Evolutionary conservation across 768 basidiomycete species (phyloP).

Genomic region (Mrakia hoshinonis): DNA sequence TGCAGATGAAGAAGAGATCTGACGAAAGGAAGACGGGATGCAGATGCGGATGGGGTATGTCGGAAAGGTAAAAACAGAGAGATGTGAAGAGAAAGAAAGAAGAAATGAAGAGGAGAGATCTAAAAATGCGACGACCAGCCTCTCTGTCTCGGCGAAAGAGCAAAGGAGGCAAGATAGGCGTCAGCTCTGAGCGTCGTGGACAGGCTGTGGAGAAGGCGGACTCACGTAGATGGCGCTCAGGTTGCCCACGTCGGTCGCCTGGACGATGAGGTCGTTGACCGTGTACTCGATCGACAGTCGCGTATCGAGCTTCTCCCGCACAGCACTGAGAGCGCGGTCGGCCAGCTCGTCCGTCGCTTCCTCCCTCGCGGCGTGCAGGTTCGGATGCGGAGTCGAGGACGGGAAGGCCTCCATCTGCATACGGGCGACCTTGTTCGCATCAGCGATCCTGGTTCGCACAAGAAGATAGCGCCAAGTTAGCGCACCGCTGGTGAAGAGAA

Average conservation of each 20-base stretch:
- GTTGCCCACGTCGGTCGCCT: constrained; percentile 57
- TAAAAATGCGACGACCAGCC: too few species aligned
- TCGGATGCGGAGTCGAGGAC: neutral
- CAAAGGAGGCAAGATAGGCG: too few species aligned
- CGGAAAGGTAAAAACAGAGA: too few species aligned
- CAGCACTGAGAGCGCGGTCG: constrained; percentile 73
- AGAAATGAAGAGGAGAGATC: too few species aligned
- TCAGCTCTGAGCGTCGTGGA: too few species aligned
- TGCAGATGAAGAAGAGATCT: too few species aligned
- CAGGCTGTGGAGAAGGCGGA: too few species aligned
- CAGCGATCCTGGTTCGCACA: constrained; percentile 44
- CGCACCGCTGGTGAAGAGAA: too few species aligned
- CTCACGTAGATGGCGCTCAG: constrained; percentile 5
- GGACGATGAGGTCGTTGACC: constrained; percentile 83
- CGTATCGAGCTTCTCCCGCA: constrained; percentile 73
- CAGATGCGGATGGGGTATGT: too few species aligned
- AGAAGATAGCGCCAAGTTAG: neutral
- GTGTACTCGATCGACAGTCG: constrained; percentile 82
- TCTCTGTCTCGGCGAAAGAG: too few species aligned
- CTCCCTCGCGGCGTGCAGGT: neutral
- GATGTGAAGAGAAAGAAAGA: too few species aligned
- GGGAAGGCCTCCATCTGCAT: constrained; percentile 33
- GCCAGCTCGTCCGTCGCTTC: constrained; percentile 61
- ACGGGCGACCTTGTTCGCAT: constrained; percentile 36
- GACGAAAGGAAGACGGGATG: too few species aligned